phyloP scores from a whole-genome alignment of 805 yeast genomes.

The Cyberlindnera galapagoensis region DNA sequence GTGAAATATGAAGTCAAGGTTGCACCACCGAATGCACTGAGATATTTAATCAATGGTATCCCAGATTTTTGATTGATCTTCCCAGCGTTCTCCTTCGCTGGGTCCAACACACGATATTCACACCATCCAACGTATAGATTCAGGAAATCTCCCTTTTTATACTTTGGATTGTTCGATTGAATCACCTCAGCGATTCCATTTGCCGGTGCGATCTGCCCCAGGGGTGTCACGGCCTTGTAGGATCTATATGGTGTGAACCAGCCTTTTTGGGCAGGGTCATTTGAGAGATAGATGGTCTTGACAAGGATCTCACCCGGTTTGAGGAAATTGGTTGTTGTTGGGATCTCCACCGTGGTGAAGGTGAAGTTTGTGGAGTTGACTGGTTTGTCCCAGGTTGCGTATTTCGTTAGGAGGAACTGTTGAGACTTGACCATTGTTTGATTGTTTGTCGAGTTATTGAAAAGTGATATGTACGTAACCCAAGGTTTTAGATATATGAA shows the following conservation, averaged over 20 bases:
- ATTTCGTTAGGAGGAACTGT: conserved; percentile 26
- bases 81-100: conserved; percentile 21
- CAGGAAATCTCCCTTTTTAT: conserved; percentile 37
- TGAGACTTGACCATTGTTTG: too few species aligned
- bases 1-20: conserved; percentile 57
- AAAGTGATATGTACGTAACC: too few species aligned
- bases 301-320: conserved; percentile 36
- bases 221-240: conserved; percentile 27
- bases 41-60: conserved; percentile 29
- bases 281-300: conserved; percentile 40
- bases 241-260: conserved; percentile 37
- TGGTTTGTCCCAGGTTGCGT: conserved; percentile 21
- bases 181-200: conserved; percentile 46
- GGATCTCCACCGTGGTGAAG: conserved; percentile 16
- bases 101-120: conserved; percentile 33
- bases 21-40: conserved; percentile 47
- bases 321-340: conserved; percentile 14
- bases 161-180: conserved; percentile 35
- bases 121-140: conserved; percentile 38
- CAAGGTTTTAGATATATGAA: too few species aligned
- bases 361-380: conserved; percentile 27
- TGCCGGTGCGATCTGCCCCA: conserved; percentile 37
- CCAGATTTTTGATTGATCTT: not conserved
- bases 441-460: too few species aligned
- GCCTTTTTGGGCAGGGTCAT: conserved; percentile 59